Evolutionary conservation across 306 rosid genomes (phyloP), one percentile per base, ranked within the genome.

Genomic region (Sphenostylis stenocarpa): DNA sequence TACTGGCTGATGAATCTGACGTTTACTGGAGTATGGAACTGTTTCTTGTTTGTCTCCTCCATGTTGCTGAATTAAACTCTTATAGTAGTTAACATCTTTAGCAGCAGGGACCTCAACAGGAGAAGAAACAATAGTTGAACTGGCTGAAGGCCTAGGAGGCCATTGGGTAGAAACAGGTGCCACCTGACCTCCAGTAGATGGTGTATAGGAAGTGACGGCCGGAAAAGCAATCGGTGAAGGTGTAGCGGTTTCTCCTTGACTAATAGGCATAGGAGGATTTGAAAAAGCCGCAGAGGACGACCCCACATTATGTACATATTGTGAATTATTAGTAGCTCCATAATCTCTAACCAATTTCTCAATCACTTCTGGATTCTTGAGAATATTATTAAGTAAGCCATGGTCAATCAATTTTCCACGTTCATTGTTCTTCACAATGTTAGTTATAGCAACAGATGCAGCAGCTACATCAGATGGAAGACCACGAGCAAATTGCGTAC

Each of bases 21-120:
- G 85, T 65, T 77, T 87, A 29, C 67, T 77, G 24, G 79, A 78
- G 75, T 81, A 86, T 49, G 92, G 79, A 29, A 23, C 83, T 23
- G 81, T 58, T 41, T 94, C 98, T 21, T 84, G 96, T 66, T 85
- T 84, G 45, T 95, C 97, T 73, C 88, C 99, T 26, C 99, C 99
- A 52, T 95, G 97, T 70, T 90, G 97, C 73, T 95, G 99, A 85
- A 95, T 95, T 83, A 92, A 85, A 87, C 88, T 92, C 87, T 95
- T 95, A 74, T 90, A 95, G 61, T 95, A 95, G 82, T 72, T 92
- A 14, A 70, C 81, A 77, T 95, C 97, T 88, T 79, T 92, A 26
- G 87, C 69, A 4, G 84, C 82, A 26, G 94, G 88, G 56, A 77
- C 85, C 65, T 81, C 91, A 38, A 70, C 56, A 41, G 88, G 34